Base-by-base conservation (phyloP, 345 rosid genomes). In the Eucalyptus cladocalyx region DNA sequence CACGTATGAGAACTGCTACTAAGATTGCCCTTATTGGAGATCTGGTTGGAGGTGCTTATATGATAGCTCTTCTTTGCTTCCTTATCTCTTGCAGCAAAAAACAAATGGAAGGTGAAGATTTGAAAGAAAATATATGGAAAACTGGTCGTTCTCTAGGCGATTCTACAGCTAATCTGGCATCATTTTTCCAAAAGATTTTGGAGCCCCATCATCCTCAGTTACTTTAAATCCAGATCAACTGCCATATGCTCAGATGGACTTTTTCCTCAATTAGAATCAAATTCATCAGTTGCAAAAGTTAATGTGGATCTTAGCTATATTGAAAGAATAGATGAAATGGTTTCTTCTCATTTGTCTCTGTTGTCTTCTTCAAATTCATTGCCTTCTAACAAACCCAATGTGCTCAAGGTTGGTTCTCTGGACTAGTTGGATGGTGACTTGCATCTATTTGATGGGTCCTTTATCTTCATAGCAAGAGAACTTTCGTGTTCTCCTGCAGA, bases 401-500 rank as follows among this genome's bases (percentile, higher is more conserved):
- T 89, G 87, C 90, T 91, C 50, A 91, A 90, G 87, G 94, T 92
- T 67, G 88, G 86, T 89, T 94, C 98, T 90, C 96, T 95, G 8
- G 97, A 94, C 87, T 96, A 94, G 91, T 88, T 97, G 90, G 95
- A 92, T 37, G 99, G 98, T 49, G 94, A 95, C 92, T 91, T 96
- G 88, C 94, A 95, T 91, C 92, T 95, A 50, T 97, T 96, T 86
- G 96, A 96, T 56, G 90, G 92, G 88, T 94, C 98, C 87, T 92
- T 92, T 42, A 91, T 69, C 80, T 94, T 96, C 88, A 95, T 96
- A 50, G 94, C 96, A 42, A 96, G 95, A 91, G 97, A 95, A 90
- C 97, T 97, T 83, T 96, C 96, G 17, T 91, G 89, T 87, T 98
- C 99, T 89, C 99, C 97, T 16, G 97, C 98, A 58, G 97, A 97